These are phyloP conservation scores for Aspergillus nidulans DNA, from an alignment of 495 filamentous ascomycete genomes.

Conservation along the genomic window DNA sequence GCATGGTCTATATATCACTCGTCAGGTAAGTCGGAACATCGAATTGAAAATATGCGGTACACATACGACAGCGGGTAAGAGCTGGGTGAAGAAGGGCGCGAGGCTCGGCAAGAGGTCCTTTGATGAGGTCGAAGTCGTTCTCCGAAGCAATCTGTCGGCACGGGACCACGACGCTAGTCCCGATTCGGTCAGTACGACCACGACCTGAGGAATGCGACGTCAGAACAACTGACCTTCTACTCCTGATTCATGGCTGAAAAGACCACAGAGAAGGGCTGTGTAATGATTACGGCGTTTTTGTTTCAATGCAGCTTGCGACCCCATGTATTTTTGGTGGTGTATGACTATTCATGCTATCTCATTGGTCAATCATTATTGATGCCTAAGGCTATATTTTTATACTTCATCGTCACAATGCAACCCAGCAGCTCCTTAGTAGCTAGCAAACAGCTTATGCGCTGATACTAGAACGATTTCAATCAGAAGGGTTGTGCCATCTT, in stretches of 20 bases:
- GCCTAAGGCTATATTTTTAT: not conserved
- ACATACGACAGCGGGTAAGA: constrained; percentile 16
- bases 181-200: constrained; percentile 23
- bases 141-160: constrained; percentile 30
- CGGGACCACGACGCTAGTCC: constrained; percentile 41
- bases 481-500: no score
- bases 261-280: not conserved
- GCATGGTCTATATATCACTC: constrained; percentile 42
- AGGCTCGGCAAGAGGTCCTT: constrained; percentile 30
- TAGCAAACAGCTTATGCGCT: no score
- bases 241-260: not conserved
- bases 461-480: no score
- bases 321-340: not conserved
- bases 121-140: constrained; percentile 28
- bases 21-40: constrained; percentile 28
- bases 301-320: not conserved
- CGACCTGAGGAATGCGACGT: not conserved
- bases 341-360: constrained; percentile 22
- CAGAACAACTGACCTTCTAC: not conserved
- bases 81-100: constrained; percentile 32
- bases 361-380: constrained; percentile 12
- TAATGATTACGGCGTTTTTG: not conserved
- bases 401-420: not conserved
- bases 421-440: no score
- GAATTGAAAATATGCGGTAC: constrained; percentile 16